phyloP scores from a whole-genome alignment of 1,284 basidiomycete genomes.

The Serendipita sp. region DNA sequence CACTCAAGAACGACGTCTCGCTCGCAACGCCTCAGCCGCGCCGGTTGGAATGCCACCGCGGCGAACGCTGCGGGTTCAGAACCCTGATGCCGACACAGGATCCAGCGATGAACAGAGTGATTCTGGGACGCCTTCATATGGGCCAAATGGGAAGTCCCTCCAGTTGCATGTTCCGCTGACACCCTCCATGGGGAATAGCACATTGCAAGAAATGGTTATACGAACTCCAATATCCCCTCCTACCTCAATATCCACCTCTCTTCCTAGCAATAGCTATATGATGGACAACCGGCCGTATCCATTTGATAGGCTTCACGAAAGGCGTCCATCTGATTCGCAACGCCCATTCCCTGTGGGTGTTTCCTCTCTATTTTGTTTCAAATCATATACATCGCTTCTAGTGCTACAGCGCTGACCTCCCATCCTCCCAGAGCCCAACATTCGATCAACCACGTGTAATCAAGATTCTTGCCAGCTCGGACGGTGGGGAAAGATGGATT shows the following conservation, averaged over 20 bases:
- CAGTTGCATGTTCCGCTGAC: not conserved
- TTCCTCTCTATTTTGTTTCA: not conserved
- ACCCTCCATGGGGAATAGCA: constrained; percentile 1
- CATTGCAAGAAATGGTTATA: not conserved
- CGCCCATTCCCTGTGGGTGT: not conserved
- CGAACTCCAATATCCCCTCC: not conserved
- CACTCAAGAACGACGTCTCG: not conserved
- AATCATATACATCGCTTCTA: not conserved
- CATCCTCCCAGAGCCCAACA: constrained; percentile 5
- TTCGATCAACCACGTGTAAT: constrained; percentile 4
- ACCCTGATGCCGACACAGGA: not conserved
- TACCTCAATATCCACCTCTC: not conserved
- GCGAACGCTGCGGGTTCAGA: not conserved
- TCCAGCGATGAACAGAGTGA: constrained; percentile 4
- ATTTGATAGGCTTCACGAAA: constrained; percentile 3
- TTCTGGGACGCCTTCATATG: not conserved
- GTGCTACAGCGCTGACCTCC: not conserved
- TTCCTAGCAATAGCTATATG: not conserved
- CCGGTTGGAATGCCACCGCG: constrained; percentile 6
- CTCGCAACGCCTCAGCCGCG: not conserved
- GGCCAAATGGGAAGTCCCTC: not conserved
- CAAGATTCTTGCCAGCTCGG: constrained; percentile 6
- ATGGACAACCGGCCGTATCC: not conserved
- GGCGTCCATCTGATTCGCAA: constrained; percentile 4
- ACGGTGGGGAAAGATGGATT: not conserved